phyloP scores from a whole-genome alignment of 2,329 filamentous ascomycete genomes.

The Colletotrichum sp. region DNA sequence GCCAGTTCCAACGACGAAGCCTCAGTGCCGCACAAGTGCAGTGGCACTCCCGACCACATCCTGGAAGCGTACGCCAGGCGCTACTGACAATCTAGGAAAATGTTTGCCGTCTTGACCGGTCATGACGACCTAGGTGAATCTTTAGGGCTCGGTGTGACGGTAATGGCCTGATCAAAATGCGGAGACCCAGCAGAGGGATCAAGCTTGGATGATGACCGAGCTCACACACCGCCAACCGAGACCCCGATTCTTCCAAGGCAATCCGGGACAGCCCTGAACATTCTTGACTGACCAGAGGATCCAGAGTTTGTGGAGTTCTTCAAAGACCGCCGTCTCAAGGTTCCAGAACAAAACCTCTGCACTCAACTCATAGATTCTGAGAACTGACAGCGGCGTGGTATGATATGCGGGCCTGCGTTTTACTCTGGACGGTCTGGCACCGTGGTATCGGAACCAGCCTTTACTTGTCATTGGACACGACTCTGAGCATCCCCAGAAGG shows the following conservation, averaged over 20 bases:
- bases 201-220: neutral
- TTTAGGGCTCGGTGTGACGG: neutral
- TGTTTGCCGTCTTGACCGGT: neutral
- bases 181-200: neutral
- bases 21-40: neutral
- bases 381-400: constrained; percentile 6
- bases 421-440: neutral
- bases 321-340: neutral
- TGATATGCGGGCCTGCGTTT: neutral
- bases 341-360: neutral
- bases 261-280: neutral
- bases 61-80: neutral
- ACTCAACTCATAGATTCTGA: neutral
- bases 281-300: neutral
- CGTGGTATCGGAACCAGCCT: neutral
- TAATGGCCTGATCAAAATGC: neutral
- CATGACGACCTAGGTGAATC: neutral
- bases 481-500: neutral
- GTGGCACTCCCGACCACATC: neutral
- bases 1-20: neutral
- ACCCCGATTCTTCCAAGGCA: neutral
- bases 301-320: neutral
- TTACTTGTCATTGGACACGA: neutral
- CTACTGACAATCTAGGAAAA: neutral
- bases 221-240: neutral